Evolutionary conservation across 2,329 filamentous ascomycete genomes (phyloP).

Genomic region (Pseudogymnoascus sp.): DNA sequence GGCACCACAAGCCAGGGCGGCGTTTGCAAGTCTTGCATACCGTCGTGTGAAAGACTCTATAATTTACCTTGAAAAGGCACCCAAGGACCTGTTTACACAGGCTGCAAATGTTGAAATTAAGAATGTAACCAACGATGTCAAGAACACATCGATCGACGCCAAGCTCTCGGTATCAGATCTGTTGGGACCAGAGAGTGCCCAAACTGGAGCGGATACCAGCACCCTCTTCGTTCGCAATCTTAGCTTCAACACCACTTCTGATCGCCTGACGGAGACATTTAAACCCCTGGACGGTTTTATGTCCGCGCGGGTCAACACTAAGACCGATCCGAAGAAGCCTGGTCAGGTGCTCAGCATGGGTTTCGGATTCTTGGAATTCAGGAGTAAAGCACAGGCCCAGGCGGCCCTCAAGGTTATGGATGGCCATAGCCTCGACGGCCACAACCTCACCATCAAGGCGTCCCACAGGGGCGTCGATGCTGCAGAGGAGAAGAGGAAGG

Average conservation of each 20-base stretch:
- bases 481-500: constrained; percentile 74
- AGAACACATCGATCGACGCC: constrained; percentile 15
- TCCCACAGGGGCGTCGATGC: constrained; percentile 85
- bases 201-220: constrained; percentile 56
- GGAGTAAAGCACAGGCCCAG: constrained; percentile 66
- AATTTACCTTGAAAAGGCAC: constrained; percentile 88
- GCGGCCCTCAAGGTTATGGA: constrained; percentile 81
- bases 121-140: constrained; percentile 14
- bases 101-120: constrained; percentile 12
- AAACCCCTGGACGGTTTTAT: constrained; percentile 78
- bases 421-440: constrained; percentile 76
- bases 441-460: constrained; percentile 75
- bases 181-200: constrained; percentile 47
- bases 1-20: constrained; percentile 69
- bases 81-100: constrained; percentile 64
- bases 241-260: constrained; percentile 80
- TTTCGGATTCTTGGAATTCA: constrained; percentile 91
- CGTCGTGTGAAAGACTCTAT: constrained; percentile 85
- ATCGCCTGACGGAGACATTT: constrained; percentile 70
- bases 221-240: constrained; percentile 92
- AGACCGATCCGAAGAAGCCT: constrained; percentile 82
- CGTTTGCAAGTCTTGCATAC: constrained; percentile 81
- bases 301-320: constrained; percentile 85
- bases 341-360: constrained; percentile 91
- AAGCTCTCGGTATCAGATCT: constrained; percentile 65